phyloP scores from a whole-genome alignment of 2,329 filamentous ascomycete genomes.

The Myriangium duriaei region DNA sequence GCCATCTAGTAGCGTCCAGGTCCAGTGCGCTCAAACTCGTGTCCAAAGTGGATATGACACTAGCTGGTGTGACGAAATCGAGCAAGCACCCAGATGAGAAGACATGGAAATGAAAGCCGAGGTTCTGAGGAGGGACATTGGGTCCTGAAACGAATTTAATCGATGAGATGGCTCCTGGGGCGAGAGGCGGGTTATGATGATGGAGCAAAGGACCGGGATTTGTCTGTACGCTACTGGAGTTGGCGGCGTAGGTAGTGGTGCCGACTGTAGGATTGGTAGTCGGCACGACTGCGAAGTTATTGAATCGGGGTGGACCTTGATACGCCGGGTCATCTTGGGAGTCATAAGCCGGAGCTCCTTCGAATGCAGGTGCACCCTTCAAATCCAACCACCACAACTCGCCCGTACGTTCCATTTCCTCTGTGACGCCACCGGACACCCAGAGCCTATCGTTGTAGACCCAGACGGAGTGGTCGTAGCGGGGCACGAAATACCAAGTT shows the following conservation, averaged over 20 bases:
- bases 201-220: slow-evolving; percentile 31
- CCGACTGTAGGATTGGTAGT: slow-evolving; percentile 22
- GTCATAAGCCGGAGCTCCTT: slow-evolving; percentile 21
- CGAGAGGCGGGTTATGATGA: slow-evolving; percentile 39
- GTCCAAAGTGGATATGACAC: slow-evolving; percentile 73
- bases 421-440: slow-evolving; percentile 90
- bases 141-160: slow-evolving; percentile 81
- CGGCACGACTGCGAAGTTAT: slow-evolving; percentile 16
- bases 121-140: slow-evolving; percentile 75
- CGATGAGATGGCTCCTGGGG: slow-evolving; percentile 79
- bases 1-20: slow-evolving; percentile 77
- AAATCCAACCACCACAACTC: slow-evolving; percentile 97
- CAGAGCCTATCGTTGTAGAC: slow-evolving; percentile 87
- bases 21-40: slow-evolving; percentile 87
- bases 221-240: slow-evolving; percentile 49
- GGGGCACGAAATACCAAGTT: slow-evolving; percentile 85
- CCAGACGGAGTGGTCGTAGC: slow-evolving; percentile 92
- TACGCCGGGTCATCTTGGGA: slow-evolving; percentile 19
- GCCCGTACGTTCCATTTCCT: slow-evolving; percentile 92
- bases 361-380: slow-evolving; percentile 74
- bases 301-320: slow-evolving; percentile 17
- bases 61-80: slow-evolving; percentile 86
- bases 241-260: slow-evolving; percentile 56
- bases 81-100: slow-evolving; percentile 87
- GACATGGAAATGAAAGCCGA: slow-evolving; percentile 88